Conservation (phyloP, 148 eudicot species). For the Amaranthus palmeri region DNA sequence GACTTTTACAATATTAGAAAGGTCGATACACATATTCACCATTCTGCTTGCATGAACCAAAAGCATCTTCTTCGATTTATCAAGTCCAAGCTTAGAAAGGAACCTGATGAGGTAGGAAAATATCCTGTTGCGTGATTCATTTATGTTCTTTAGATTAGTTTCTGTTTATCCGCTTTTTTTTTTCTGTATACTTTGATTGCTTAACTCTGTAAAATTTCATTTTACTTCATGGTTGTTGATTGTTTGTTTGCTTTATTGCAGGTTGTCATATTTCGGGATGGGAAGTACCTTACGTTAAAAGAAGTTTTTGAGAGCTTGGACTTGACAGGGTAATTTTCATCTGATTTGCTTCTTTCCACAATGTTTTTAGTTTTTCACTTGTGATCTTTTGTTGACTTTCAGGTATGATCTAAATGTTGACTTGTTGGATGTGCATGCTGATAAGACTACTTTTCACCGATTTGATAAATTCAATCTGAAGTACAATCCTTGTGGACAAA, state of each 20-base stretch:
- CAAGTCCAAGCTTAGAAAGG: conserved; percentile 65
- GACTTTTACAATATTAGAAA: conserved; percentile 81
- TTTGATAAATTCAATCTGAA: conserved; percentile 85
- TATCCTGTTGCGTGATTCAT: not conserved
- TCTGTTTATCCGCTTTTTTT: conserved; percentile 4
- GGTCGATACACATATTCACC: conserved; percentile 84
- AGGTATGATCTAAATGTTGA: conserved; percentile 83
- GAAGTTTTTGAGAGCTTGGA: conserved; percentile 88
- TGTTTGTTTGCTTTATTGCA: conserved; percentile 22
- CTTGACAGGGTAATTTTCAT: conserved; percentile 56
- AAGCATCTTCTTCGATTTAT: conserved; percentile 81
- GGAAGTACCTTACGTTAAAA: conserved; percentile 66
- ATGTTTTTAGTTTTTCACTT: conserved; percentile 1
- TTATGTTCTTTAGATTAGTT: not conserved
- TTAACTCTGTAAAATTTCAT: not conserved
- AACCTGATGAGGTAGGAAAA: conserved; percentile 69
- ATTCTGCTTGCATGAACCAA: conserved; percentile 92
- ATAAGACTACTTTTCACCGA: conserved; percentile 80
- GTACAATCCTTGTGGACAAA: conserved; percentile 89
- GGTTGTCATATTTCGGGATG: conserved; percentile 90
- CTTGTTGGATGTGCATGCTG: conserved; percentile 82
- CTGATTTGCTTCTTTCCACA: conserved; percentile 5
- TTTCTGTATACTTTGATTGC: not conserved
- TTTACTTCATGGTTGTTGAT: conserved; percentile 8
- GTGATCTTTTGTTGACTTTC: conserved; percentile 21